phyloP scores from a whole-genome alignment of 352 stramenopile genomes.

The Pythium aphanidermatum region DNA sequence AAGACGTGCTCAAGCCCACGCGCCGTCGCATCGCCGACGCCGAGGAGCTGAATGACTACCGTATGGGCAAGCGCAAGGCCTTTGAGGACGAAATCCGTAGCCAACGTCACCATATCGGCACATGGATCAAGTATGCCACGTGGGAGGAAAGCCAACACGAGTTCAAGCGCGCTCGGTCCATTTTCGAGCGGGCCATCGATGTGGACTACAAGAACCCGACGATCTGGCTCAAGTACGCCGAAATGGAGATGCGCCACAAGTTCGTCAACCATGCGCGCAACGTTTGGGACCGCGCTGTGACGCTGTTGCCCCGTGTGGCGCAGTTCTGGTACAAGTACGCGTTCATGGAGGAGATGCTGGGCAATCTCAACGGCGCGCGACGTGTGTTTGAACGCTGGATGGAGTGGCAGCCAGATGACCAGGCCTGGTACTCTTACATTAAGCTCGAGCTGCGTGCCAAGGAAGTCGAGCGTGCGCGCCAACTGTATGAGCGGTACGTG shows the following conservation, averaged over 20 bases:
- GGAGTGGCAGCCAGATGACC: slow-evolving; percentile 97
- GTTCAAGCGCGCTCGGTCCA: slow-evolving; percentile 93
- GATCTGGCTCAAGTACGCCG: slow-evolving; percentile 98
- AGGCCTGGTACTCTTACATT: slow-evolving; percentile 98
- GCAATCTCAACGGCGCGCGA: slow-evolving; percentile 91
- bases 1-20: slow-evolving; percentile 67
- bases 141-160: slow-evolving; percentile 99
- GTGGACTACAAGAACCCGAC: slow-evolving; percentile 94
- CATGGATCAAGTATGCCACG: slow-evolving; percentile 98
- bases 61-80: slow-evolving; percentile 88
- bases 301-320: slow-evolving; percentile 93
- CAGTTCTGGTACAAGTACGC: slow-evolving; percentile 99
- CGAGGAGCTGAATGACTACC: slow-evolving; percentile 91
- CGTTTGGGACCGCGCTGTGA: slow-evolving; percentile 92
- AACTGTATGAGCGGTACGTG: slow-evolving; percentile 94
- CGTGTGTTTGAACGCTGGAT: slow-evolving; percentile 97
- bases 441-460: slow-evolving; percentile 96
- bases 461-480: slow-evolving; percentile 78
- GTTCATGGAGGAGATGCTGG: slow-evolving; percentile 99
- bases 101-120: slow-evolving; percentile 93
- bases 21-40: slow-evolving; percentile 84
- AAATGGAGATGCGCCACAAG: slow-evolving; percentile 99
- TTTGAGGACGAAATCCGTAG: slow-evolving; percentile 97
- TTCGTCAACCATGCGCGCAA: slow-evolving; percentile 99
- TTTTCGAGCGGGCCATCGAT: slow-evolving; percentile 98